Conservation (phyloP, 2,329 filamentous ascomycete species). For the Curvularia sp. region DNA sequence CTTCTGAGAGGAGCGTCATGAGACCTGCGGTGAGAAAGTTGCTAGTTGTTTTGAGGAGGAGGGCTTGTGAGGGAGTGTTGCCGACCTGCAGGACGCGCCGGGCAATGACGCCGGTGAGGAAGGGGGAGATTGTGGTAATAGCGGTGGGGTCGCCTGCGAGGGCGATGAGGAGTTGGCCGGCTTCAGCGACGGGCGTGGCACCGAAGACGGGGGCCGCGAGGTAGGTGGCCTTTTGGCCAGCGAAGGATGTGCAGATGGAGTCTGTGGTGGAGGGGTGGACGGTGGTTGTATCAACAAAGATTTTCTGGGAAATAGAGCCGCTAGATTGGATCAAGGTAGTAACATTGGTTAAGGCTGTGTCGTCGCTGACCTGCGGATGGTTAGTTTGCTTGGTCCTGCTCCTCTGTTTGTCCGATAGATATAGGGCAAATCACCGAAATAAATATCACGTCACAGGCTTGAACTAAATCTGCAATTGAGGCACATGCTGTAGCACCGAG, state of each 20-base stretch:
- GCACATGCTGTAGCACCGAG: constrained; percentile 28
- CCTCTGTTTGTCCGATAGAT: neutral
- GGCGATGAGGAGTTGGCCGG: constrained; percentile 57
- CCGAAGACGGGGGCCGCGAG: constrained; percentile 60
- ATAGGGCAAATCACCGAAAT: constrained; percentile 39
- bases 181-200: constrained; percentile 57
- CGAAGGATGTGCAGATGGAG: constrained; percentile 38
- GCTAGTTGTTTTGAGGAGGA: constrained; percentile 58
- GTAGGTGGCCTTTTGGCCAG: constrained; percentile 43
- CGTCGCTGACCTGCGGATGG: constrained; percentile 49
- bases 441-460: constrained; percentile 36
- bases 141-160: constrained; percentile 53
- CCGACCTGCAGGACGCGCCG: constrained; percentile 55
- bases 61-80: constrained; percentile 53
- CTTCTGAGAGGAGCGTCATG: constrained; percentile 59
- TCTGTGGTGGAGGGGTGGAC: constrained; percentile 56
- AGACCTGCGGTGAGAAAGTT: constrained; percentile 60
- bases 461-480: constrained; percentile 26
- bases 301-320: constrained; percentile 47
- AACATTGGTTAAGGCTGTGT: constrained; percentile 50
- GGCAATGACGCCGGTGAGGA: constrained; percentile 52
- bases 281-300: constrained; percentile 60
- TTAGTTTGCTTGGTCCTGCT: neutral
- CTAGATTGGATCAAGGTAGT: constrained; percentile 32
- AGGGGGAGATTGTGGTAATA: constrained; percentile 48